Evolutionary conservation across 129 eudicot species (phyloP).

Genomic region (Tagetes patula): DNA sequence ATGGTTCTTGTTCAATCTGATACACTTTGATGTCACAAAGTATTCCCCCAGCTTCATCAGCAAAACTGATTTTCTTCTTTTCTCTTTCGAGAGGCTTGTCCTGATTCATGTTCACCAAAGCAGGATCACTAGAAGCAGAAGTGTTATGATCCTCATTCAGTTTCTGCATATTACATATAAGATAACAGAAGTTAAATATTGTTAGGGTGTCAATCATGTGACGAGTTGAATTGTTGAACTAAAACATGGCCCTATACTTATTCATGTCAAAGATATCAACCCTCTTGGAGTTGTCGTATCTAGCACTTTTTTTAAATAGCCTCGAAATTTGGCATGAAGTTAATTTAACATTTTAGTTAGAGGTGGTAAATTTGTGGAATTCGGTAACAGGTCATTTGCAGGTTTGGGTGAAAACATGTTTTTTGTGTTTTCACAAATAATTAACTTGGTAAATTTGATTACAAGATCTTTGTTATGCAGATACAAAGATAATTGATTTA

Average conservation of each 20-base stretch:
- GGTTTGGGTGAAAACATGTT: neutral
- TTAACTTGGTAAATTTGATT: neutral
- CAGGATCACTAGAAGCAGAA: slow-evolving; percentile 23
- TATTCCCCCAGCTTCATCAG: slow-evolving; percentile 89
- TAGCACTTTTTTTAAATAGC: neutral
- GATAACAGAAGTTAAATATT: neutral
- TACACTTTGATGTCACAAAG: slow-evolving; percentile 71
- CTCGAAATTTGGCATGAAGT: neutral
- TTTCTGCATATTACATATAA: slow-evolving; percentile 35
- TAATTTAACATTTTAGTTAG: neutral
- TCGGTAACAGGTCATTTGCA: neutral
- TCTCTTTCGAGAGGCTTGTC: slow-evolving; percentile 37
- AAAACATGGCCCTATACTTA: no score
- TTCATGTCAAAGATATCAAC: no score
- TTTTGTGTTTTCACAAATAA: neutral
- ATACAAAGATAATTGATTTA: neutral
- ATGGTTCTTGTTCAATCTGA: slow-evolving; percentile 33
- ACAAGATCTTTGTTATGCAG: neutral
- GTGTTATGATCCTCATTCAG: slow-evolving; percentile 39
- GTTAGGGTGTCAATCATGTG: no score
- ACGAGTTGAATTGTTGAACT: no score
- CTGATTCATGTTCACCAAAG: slow-evolving; percentile 24
- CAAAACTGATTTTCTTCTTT: slow-evolving; percentile 66
- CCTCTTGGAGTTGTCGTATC: no score
- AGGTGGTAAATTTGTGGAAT: neutral